A percentile compares a stretch with the other conserved stretches of the same genome.
phyloP scores from a whole-genome alignment of 371 early-diverging fungal genomes.

The Mortierella sp. region DNA sequence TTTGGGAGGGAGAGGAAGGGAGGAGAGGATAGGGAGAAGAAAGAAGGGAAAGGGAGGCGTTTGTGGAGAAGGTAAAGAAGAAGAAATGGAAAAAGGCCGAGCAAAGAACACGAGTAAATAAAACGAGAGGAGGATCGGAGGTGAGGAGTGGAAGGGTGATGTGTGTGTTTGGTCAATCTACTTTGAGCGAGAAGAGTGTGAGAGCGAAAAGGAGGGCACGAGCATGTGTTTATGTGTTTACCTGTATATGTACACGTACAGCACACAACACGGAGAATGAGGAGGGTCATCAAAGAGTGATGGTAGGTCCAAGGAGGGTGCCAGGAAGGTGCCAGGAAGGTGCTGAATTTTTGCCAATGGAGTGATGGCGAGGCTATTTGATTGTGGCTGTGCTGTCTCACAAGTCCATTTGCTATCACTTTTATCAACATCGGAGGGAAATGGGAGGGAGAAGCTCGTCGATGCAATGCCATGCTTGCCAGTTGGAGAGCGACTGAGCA shows the following conservation, averaged over 20 bases:
- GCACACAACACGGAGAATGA: too few species aligned
- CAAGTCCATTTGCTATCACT: neutral
- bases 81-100: neutral
- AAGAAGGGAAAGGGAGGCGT: neutral
- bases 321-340: neutral
- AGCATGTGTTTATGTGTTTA: neutral
- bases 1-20: neutral
- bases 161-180: too few species aligned
- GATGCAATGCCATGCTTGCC: too few species aligned
- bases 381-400: neutral
- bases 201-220: neutral
- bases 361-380: neutral
- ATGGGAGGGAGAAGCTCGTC: too few species aligned
- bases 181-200: neutral
- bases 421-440: neutral
- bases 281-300: neutral
- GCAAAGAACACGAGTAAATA: neutral
- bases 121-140: neutral
- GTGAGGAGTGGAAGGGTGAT: neutral
- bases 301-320: neutral
- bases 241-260: neutral
- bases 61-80: slow-evolving; percentile 1
- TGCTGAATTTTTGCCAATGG: neutral
- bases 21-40: neutral
- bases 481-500: too few species aligned